Percentiles rank a stretch among this genome's conserved stretches.
These are phyloP conservation scores for Fusarium napiforme DNA, from an alignment of 2,329 filamentous ascomycete genomes.

Conservation along the genomic window DNA sequence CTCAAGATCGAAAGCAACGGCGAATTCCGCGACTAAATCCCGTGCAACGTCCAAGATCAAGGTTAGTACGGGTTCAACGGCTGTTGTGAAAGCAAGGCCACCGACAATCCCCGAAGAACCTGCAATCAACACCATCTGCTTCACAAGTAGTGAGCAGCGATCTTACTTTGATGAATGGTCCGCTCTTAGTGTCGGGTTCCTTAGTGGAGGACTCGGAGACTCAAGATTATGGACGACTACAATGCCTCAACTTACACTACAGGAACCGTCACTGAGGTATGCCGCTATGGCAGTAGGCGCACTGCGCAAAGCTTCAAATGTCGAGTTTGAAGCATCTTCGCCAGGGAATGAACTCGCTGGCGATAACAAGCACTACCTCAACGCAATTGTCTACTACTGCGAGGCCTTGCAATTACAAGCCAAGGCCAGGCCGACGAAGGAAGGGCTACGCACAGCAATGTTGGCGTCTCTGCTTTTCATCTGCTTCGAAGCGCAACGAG, in stretches of 20 bases:
- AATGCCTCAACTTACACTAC: constrained; percentile 54
- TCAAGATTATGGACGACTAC: constrained; percentile 53
- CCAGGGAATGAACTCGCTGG: constrained; percentile 31
- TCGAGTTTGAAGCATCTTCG: constrained; percentile 35
- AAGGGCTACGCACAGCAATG: constrained; percentile 53
- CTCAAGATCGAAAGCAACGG: constrained; percentile 12
- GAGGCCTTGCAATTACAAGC: constrained; percentile 55
- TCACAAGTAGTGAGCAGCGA: constrained; percentile 49
- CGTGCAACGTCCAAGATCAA: constrained; percentile 27
- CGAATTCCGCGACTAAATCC: constrained; percentile 8
- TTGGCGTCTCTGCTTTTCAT: constrained; percentile 55
- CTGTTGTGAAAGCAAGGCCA: constrained; percentile 47
- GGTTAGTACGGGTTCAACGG: constrained; percentile 27
- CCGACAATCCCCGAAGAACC: constrained; percentile 49
- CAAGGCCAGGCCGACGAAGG: constrained; percentile 50
- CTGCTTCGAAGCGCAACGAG: constrained; percentile 55
- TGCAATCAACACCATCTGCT: constrained; percentile 49
- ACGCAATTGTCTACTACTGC: constrained; percentile 55
- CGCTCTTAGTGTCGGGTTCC: constrained; percentile 48
- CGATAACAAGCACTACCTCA: constrained; percentile 53
- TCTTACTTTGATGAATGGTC: constrained; percentile 55
- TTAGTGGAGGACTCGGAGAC: constrained; percentile 50
- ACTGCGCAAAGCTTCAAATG: constrained; percentile 49
- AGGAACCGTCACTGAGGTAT: constrained; percentile 52
- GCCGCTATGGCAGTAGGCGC: constrained; percentile 56